phyloP scores from a whole-genome alignment of 2,329 filamentous ascomycete species.

The Penicillium sp. region DNA sequence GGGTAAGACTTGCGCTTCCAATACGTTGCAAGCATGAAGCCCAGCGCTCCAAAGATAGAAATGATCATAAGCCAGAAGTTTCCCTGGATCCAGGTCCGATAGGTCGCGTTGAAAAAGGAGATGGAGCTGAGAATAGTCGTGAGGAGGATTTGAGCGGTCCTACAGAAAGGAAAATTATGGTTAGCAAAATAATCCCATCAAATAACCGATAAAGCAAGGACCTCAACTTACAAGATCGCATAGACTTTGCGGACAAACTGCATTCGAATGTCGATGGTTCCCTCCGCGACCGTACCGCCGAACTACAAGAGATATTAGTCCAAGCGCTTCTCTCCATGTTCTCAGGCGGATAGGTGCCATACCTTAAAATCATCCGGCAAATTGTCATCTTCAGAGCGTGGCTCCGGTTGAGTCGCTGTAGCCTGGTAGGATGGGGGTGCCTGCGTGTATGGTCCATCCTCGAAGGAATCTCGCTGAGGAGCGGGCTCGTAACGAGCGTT shows the following conservation, averaged over 20 bases:
- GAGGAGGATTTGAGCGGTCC: slow-evolving; percentile 81
- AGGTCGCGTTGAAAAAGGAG: slow-evolving; percentile 74
- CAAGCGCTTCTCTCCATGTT: too few relatives aligned
- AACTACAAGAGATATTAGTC: slow-evolving; percentile 52
- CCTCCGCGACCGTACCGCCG: slow-evolving; percentile 86
- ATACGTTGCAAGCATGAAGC: slow-evolving; percentile 79
- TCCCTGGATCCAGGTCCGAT: slow-evolving; percentile 80
- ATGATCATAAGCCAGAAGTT: slow-evolving; percentile 80
- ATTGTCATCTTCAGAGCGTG: slow-evolving; percentile 80
- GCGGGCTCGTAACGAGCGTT: slow-evolving; percentile 78
- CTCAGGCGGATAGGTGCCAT: slow-evolving; percentile 2
- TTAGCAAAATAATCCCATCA: background rate
- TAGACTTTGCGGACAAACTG: slow-evolving; percentile 97
- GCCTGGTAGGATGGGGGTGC: slow-evolving; percentile 77
- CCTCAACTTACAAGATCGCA: slow-evolving; percentile 65
- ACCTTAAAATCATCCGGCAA: slow-evolving; percentile 97
- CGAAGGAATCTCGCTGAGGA: slow-evolving; percentile 79
- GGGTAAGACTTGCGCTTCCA: slow-evolving; percentile 97
- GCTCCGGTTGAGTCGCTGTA: slow-evolving; percentile 47
- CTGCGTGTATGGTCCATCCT: slow-evolving; percentile 63
- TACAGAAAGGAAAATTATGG: slow-evolving; percentile 18
- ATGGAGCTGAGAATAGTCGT: slow-evolving; percentile 75
- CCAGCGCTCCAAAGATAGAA: slow-evolving; percentile 77
- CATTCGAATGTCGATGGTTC: slow-evolving; percentile 91
- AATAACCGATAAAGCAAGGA: background rate